Base-by-base conservation (phyloP, 768 basidiomycete species). In the Brasilioporus rufonigricans region DNA sequence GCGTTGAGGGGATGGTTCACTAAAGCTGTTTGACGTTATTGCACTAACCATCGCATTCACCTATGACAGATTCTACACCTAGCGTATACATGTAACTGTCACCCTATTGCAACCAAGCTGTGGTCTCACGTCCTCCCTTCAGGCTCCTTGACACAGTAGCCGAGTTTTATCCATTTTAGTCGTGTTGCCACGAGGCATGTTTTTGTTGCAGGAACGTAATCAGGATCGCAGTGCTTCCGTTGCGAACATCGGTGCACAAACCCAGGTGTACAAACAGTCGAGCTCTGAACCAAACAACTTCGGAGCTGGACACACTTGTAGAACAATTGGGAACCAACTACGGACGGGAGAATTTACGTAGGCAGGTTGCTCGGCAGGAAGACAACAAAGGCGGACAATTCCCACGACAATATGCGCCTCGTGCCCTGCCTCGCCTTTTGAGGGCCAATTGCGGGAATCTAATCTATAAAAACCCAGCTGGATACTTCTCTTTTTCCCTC, bases 391-490 rank as follows among this genome's bases (percentile, higher is more conserved):
- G 50, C 46, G 48, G 62, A 51, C 45, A 39, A 55, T 55, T 67
- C 61, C 66, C 66, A 60, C 63, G 57, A 35, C 50, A 49, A 61
- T 55, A 63, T 49, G 67, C 57, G 78, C 81, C 82, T 81, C 78
- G 78, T 78, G 79, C 69, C 74, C 62, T 56, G 75, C 77, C 78
- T 77, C 74, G 65, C 78, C 73, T 69, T 73, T 68, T 59, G 54
- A 26, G 51, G 51, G 35, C 33, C 48, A 47, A 52, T 40, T 66
- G 65, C 49, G 67, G 70, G 51, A 70, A 77, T 77, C 73, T 74
- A 71, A 76, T 77, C 76, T 76, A 79, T 80, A 80, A 78, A 80
- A 80, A 60, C 70, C 63, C 67, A 56, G 55, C 58, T 57, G 44
- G 48, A 52, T 39, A 61, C 57, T 55, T 49, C 19, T 32, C 39